phyloP scores from a whole-genome alignment of 2,329 filamentous ascomycete species.

The Fusarium agapanthi region DNA sequence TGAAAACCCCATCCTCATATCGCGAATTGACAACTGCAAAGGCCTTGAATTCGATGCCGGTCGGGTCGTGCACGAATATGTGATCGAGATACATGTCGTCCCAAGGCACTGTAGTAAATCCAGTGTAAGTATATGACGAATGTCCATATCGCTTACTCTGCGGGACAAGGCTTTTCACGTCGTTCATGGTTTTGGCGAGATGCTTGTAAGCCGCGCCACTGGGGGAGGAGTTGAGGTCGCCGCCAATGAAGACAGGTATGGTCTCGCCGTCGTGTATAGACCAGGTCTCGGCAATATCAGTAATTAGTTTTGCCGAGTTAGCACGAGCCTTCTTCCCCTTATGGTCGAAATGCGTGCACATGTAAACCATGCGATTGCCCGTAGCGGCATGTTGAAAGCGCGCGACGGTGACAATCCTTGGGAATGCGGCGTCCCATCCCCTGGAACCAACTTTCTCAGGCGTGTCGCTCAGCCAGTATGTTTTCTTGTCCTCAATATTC shows the following conservation, averaged over 20 bases:
- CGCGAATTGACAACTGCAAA: slow-evolving; percentile 41
- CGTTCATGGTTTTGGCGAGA: slow-evolving; percentile 39
- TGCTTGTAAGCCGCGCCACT: slow-evolving; percentile 40
- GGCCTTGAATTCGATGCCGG: slow-evolving; percentile 34
- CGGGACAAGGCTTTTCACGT: slow-evolving; percentile 39
- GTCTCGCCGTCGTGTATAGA: slow-evolving; percentile 15
- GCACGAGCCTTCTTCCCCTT: slow-evolving; percentile 51
- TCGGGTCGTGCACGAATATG: slow-evolving; percentile 44
- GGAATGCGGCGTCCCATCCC: slow-evolving; percentile 61
- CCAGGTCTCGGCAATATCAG: slow-evolving; percentile 44
- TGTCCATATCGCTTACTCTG: slow-evolving; percentile 37
- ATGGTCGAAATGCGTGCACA: slow-evolving; percentile 65
- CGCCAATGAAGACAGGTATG: slow-evolving; percentile 45
- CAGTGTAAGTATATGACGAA: slow-evolving; percentile 43
- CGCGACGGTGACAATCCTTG: slow-evolving; percentile 59
- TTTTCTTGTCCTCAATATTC: slow-evolving; percentile 60
- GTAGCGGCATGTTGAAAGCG: slow-evolving; percentile 53
- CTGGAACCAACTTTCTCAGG: slow-evolving; percentile 63
- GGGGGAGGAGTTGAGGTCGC: slow-evolving; percentile 46
- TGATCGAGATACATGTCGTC: slow-evolving; percentile 43
- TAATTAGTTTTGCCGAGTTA: slow-evolving; percentile 52
- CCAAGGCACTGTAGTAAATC: slow-evolving; percentile 31
- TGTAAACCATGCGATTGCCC: slow-evolving; percentile 51
- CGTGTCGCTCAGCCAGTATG: slow-evolving; percentile 70
- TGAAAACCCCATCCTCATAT: slow-evolving; percentile 43